Evolutionary conservation across 352 stramenopile genomes (phyloP), one percentile per base, ranked within the genome.

Genomic region (Phytophthora sp.): DNA sequence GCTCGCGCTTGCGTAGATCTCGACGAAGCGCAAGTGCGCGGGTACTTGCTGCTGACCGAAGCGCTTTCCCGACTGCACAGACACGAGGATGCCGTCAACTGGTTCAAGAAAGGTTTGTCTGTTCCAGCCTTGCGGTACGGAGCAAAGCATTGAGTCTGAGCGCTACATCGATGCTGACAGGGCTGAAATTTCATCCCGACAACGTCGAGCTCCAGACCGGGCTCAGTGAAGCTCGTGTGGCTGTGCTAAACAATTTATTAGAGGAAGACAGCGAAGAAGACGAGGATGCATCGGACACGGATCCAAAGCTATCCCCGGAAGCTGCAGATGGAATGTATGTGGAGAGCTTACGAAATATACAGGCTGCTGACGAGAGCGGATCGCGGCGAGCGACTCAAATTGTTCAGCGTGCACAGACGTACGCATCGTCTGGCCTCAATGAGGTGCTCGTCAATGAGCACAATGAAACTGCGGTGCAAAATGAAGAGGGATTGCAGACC

Each of bases 211-310:
- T 93, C 10, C 62, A 81, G 41, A 45, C 23, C 0, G 62, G 62
- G 23, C 63, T 93, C n/a, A 79, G 73, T 55, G 56, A 64, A 26
- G 79, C 84, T 48, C 77, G 84, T 32, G 61, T 93, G 21, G 71
- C 67, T 24, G 84, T 91, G 18, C 45, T 91, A 0, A 72, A 85
- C 42, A 50, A 70, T 39, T 55, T 89, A 48, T 43, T 81, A 21
- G 54, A 82, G 38, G 52, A 71, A 17, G 69, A 68, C 11, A 62
- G 76, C 3, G 66, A 80, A 28, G 72, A 74, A 18, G 66, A 81
- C 0, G 64, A 72, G 5, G 61, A 78, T 34, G 59, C 64, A 24
- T n/a, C n/a, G n/a, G n/a, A n/a, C n/a, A n/a, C n/a, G n/a, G 23
- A 37, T 8, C 8, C n/a, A 66, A 6, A 8, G 3, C 17, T 17